Evolutionary conservation across 495 filamentous ascomycete genomes (phyloP), one percentile per base, ranked within the genome.

Genomic region (Penicillium herquei): DNA sequence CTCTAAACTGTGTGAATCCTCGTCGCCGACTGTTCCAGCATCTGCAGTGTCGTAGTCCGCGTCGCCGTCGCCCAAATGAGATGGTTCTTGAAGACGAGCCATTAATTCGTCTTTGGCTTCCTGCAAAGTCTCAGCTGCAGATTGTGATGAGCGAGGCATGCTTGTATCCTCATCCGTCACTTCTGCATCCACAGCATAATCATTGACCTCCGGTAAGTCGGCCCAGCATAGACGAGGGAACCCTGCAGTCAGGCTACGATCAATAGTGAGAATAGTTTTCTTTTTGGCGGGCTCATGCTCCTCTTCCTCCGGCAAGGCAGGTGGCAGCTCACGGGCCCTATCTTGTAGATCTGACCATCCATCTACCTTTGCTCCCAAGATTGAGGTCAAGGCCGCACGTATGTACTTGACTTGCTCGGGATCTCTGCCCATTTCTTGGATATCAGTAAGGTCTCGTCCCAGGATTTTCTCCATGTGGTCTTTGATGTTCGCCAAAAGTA

Each of bases 31-130:
- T 4, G 73, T 75, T 21, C 74, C 73, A 11, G 70, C 77, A 56
- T 83, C 80, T 3, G 78, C 79, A 10, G 68, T 62, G 49, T 83
- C 76, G 48, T 77, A 78, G 16, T 77, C 70, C 6, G 76, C 76
- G 11, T 69, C 76, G 17, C 70, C 74, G 1, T 68, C 75, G 11
- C 69, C 61, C 5, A 76, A 71, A 32, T 78, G 73, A 2, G 79
- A 78, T 13, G 76, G 57, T 42, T 83, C 78, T 43, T 80, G 78
- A 9, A 83, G 62, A 14, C 81, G 73, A 40, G 77, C 76, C 79
- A 83, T 81, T 39, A 87, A 58, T 72, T 88, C 73, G 67, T 83
- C 76, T 54, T 84, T 84, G 11, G 81, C 80, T 49, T 76, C 74
- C 58, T 81, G 78, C 33, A 84, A 65, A 3, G 76, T 81, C 39